Percentiles rank a stretch among this genome's conserved stretches.
These are phyloP conservation scores for Kewa caespitosa DNA, from an alignment of 179 eudicot species.

Conservation along the genomic window DNA sequence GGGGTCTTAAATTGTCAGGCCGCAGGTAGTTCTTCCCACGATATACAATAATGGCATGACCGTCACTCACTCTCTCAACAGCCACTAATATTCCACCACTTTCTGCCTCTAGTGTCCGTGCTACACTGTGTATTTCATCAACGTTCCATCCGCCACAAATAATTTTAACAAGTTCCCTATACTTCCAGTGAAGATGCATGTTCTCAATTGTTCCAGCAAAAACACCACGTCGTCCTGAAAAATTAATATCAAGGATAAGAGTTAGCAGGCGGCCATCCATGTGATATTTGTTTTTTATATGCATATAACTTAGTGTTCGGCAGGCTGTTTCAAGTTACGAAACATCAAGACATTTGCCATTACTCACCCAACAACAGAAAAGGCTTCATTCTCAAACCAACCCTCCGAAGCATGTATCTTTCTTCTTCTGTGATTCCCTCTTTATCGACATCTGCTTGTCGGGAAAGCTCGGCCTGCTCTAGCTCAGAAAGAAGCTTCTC, in stretches of 20 bases:
- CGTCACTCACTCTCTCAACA: slow-evolving; percentile 75
- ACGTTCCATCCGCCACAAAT: slow-evolving; percentile 70
- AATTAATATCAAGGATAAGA: slow-evolving; percentile 7
- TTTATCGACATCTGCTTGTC: slow-evolving; percentile 55
- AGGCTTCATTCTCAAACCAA: slow-evolving; percentile 91
- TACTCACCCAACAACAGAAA: slow-evolving; percentile 86
- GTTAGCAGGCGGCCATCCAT: neutral
- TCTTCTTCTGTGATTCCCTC: slow-evolving; percentile 98
- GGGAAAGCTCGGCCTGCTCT: slow-evolving; percentile 56
- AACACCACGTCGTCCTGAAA: slow-evolving; percentile 86
- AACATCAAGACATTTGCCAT: slow-evolving; percentile 6
- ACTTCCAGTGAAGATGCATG: slow-evolving; percentile 99
- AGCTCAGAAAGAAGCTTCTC: slow-evolving; percentile 80
- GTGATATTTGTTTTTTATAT: too few species aligned
- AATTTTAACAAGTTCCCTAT: slow-evolving; percentile 94
- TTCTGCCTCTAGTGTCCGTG: slow-evolving; percentile 79
- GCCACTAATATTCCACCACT: slow-evolving; percentile 94
- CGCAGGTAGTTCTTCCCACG: slow-evolving; percentile 93
- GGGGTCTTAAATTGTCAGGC: slow-evolving; percentile 81
- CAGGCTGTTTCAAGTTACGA: neutral
- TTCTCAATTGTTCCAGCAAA: slow-evolving; percentile 99
- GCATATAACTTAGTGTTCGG: too few species aligned
- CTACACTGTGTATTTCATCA: slow-evolving; percentile 61
- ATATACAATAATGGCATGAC: slow-evolving; percentile 84
- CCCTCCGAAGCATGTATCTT: slow-evolving; percentile 87